phyloP scores from a whole-genome alignment of 2,329 filamentous ascomycete genomes.

The Cryphonectria radicalis region DNA sequence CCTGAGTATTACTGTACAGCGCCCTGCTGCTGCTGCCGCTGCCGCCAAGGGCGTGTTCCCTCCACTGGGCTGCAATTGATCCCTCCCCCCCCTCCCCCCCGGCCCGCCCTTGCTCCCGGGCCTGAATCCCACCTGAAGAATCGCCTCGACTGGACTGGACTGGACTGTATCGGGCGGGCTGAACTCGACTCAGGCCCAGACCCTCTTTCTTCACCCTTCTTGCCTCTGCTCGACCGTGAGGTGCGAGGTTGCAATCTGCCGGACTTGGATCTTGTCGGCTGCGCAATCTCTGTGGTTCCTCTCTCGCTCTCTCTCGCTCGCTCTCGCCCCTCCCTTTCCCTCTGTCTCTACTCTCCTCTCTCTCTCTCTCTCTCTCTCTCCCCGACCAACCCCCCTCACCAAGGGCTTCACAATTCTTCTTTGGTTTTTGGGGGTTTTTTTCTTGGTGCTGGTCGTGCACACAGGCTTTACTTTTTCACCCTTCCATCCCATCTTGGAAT shows the following conservation, averaged over 20 bases:
- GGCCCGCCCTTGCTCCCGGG: too few relatives aligned
- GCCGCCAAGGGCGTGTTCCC: neutral
- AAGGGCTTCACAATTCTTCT: neutral
- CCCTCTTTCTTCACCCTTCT: too few relatives aligned
- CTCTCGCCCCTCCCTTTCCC: neutral
- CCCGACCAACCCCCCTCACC: too few relatives aligned
- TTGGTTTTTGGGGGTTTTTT: too few relatives aligned
- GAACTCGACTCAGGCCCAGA: constrained; percentile 3
- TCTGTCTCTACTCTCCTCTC: neutral
- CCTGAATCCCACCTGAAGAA: constrained; percentile 7
- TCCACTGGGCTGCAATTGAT: neutral
- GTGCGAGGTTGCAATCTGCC: constrained; percentile 14
- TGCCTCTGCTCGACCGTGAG: neutral
- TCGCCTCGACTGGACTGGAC: neutral
- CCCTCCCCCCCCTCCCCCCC: neutral
- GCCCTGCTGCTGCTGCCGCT: too few relatives aligned
- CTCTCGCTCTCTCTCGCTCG: too few relatives aligned
- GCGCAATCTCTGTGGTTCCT: constrained; percentile 3
- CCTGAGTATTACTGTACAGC: neutral
- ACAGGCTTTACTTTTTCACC: neutral
- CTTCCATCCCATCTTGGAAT: neutral
- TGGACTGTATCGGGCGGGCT: neutral
- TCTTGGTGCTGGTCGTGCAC: neutral
- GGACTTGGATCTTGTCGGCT: neutral
- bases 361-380: too few relatives aligned